Conservation (phyloP, 495 filamentous ascomycete species). For the Cercophora sp. region DNA sequence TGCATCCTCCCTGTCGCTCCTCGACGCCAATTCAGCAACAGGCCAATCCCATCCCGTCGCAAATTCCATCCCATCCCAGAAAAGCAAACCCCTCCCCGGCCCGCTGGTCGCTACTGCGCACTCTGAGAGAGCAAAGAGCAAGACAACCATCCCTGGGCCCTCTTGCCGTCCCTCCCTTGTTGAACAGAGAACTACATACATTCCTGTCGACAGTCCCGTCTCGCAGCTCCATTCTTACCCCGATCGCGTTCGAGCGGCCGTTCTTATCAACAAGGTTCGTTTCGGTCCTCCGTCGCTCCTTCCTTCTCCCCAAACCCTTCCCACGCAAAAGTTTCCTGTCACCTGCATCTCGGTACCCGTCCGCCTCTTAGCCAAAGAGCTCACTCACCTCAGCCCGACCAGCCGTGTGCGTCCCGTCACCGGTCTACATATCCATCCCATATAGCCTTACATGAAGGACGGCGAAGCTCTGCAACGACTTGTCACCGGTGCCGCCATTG, state of each 20-base stretch:
- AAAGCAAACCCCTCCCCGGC: conserved; percentile 20
- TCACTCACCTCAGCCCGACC: too few species aligned
- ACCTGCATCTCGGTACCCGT: too few species aligned
- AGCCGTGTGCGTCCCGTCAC: too few species aligned
- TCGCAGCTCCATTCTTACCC: too few species aligned
- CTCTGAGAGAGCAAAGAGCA: conserved; percentile 9
- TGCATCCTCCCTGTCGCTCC: not conserved
- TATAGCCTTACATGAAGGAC: conserved; percentile 13
- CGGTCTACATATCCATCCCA: not conserved
- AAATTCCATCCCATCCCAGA: conserved; percentile 20
- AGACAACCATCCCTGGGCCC: conserved; percentile 14
- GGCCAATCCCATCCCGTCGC: conserved; percentile 21
- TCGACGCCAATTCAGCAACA: conserved; percentile 5
- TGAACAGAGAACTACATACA: conserved; percentile 13
- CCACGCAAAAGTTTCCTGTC: too few species aligned
- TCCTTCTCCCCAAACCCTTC: too few species aligned
- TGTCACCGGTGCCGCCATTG: conserved; percentile 13
- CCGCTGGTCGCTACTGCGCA: conserved; percentile 6
- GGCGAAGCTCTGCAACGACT: conserved; percentile 16
- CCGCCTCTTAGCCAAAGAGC: too few species aligned
- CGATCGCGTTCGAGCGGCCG: too few species aligned
- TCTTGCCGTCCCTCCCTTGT: not conserved
- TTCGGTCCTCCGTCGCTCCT: too few species aligned
- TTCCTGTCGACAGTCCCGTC: conserved; percentile 9
- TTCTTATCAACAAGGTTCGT: too few species aligned